Percentiles rank a stretch among this genome's conserved stretches.
These are phyloP conservation scores for Neoboletus subvelutipes DNA, from an alignment of 768 basidiomycete species.

Conservation along the genomic window DNA sequence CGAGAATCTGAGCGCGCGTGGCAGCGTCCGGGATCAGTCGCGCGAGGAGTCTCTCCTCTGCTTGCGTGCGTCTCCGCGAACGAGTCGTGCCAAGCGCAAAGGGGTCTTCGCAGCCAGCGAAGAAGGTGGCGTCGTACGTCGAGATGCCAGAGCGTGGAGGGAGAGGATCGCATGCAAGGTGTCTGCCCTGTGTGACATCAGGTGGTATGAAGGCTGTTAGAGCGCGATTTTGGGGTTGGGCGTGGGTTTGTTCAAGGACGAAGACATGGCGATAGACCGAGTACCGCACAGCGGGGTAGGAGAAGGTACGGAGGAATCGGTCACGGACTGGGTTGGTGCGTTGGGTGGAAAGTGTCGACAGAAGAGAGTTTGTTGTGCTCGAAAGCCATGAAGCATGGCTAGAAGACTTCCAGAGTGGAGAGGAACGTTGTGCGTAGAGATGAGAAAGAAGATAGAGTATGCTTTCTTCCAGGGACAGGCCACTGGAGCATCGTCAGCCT, in stretches of 20 bases:
- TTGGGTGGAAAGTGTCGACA: constrained; percentile 32
- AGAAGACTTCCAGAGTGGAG: constrained; percentile 79
- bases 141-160: constrained; percentile 65
- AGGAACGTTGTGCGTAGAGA: constrained; percentile 81
- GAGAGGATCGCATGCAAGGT: constrained; percentile 82
- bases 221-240: constrained; percentile 36
- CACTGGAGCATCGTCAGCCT: constrained; percentile 29
- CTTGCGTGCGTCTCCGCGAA: constrained; percentile 40
- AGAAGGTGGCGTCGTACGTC: constrained; percentile 73
- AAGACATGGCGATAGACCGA: constrained; percentile 75
- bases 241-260: constrained; percentile 63
- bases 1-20: constrained; percentile 58
- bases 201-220: constrained; percentile 74
- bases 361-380: constrained; percentile 45
- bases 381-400: constrained; percentile 65
- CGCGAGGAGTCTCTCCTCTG: constrained; percentile 53
- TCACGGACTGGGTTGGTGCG: constrained; percentile 33
- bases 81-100: constrained; percentile 31
- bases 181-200: constrained; percentile 47
- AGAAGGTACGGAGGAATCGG: constrained; percentile 39
- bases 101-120: constrained; percentile 59
- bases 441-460: constrained; percentile 81
- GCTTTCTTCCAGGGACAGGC: constrained; percentile 37
- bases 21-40: constrained; percentile 57
- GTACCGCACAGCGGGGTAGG: constrained; percentile 40